Evolutionary conservation across 2,329 filamentous ascomycete species (phyloP), one percentile per base, ranked within the genome.

Genomic region (Clarireedia sp.): DNA sequence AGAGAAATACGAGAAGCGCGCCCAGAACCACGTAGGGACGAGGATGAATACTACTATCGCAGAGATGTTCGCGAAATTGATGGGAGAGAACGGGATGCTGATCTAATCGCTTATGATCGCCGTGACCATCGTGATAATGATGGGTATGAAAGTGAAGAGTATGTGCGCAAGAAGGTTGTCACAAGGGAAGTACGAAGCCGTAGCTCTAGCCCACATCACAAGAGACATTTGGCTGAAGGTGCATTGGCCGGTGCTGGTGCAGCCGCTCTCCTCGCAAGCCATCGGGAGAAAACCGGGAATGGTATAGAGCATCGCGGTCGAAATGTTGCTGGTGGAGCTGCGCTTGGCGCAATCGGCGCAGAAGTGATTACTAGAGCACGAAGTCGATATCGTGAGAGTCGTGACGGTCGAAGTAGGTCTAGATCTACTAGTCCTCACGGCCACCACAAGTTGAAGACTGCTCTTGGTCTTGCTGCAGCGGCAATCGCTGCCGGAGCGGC

Each of bases 401-500:
- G 74, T 12, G 69, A 72, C 6, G 67, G 68, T 16, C 67, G 72
- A 26, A 68, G 70, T 45, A 65, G 70, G 61, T 61, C 67, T 9
- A 63, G 59, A 51, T 68, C 59, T 58, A 67, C 62, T 71, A 64
- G 55, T 66, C 67, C 55, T 37, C 53, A 49, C 41, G 50, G 33
- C 60, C 73, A 74, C 60, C 76, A 74, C 43, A 75, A 75, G 48
- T 71, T 85, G 54, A 82, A 82, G 67, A 83, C 80, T 1, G 82
- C 81, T 21, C 71, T 85, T 21, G 82, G 81, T 33, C 74, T 85
- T 43, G 82, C 82, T 8, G 82, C 81, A 9, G 81, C 82, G 21
- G 82, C 81, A 16, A 73, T 85, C 23, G 82, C 82, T 7, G 79
- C 83, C 19, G 81, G 82, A 3, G 82, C 82, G n/a, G 82, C 82